phyloP scores from a whole-genome alignment of 2,329 filamentous ascomycete genomes.

The Periconia sp. region DNA sequence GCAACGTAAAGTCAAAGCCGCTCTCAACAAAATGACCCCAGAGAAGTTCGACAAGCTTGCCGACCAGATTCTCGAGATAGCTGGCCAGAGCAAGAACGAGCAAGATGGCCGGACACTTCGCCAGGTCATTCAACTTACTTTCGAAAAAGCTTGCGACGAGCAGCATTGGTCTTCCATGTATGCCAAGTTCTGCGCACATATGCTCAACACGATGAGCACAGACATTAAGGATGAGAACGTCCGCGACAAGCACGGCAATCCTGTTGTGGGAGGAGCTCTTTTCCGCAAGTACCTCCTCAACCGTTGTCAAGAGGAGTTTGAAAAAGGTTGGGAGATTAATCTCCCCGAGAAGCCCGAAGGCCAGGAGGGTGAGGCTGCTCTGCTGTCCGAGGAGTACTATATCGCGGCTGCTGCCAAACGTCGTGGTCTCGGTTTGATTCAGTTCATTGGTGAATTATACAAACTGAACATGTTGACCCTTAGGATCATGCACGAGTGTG shows the following conservation, averaged over 20 bases:
- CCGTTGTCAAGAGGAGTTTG: constrained; percentile 77
- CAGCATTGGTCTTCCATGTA: constrained; percentile 99
- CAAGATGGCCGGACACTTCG: constrained; percentile 89
- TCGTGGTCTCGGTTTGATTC: constrained; percentile 93
- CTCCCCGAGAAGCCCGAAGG: constrained; percentile 77
- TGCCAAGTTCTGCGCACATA: constrained; percentile 77
- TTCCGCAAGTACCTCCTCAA: constrained; percentile 99
- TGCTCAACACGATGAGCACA: constrained; percentile 78
- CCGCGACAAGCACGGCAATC: constrained; percentile 82
- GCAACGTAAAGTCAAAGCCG: constrained; percentile 97
- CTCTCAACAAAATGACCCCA: constrained; percentile 99
- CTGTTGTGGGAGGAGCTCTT: constrained; percentile 87
- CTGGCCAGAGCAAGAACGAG: constrained; percentile 93
- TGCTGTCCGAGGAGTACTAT: constrained; percentile 98
- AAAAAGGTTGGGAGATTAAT: constrained; percentile 84
- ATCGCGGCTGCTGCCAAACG: constrained; percentile 90
- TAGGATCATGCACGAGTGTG: constrained; percentile 99
- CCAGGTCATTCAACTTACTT: constrained; percentile 97
- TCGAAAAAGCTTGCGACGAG: constrained; percentile 98
- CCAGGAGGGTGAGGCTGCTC: constrained; percentile 68
- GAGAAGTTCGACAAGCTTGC: constrained; percentile 98
- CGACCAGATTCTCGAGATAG: constrained; percentile 88
- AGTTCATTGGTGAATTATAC: constrained; percentile 86
- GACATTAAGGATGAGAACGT: constrained; percentile 96
- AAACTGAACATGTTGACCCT: constrained; percentile 98